Base-by-base conservation (phyloP, 1,139 yeast species). In the Suhomyces chickasaworum region DNA sequence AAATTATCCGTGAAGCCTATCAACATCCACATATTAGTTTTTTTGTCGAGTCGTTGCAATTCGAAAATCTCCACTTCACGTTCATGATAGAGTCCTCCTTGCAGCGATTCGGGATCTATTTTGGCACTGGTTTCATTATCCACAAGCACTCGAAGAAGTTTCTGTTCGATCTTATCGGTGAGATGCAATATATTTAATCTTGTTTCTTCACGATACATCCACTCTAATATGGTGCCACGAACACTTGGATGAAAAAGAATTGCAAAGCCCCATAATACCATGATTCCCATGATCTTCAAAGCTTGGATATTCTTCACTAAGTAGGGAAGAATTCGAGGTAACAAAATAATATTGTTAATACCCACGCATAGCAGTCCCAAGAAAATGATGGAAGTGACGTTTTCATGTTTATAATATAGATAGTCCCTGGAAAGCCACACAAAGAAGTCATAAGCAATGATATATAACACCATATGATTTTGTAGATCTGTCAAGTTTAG, bases 401-500 rank as follows among this genome's bases (percentile, higher is more conserved):
- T 76, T 56, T 85, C 91, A 59, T 85, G 81, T 50, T 75, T 74
- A 61, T 84, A 89, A 60, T 78, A 85, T 1, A 87, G 80, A 60
- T 84, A 82, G 50, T 80, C 81, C 22, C 70, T 66, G 22, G 87
- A 70, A 41, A 79, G 49, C 60, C 74, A 67, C 20, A 75, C 68
- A 5, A 80, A 48, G 30, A 73, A 71, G 64, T 89, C 95, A 73
- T 84, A 89, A 0, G 73, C 66, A n/a, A 69, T 64, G 9, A 86
- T 81, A 58, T 84, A 88, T 15, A 83, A 61, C n/a, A 83, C 63
- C 89, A 87, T 85, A 55, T 83, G 85, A 62, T 89, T 89, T 59
- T 89, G 97, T 46, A 89, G 72, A 66, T 89, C 97, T 0, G 95
- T 88, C 55, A 88, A 70, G 61, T 89, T 89, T 51, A 89, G 64